Evolutionary conservation across 2,329 filamentous ascomycete species (phyloP).

Genomic region (Cladophialophora exuberans): DNA sequence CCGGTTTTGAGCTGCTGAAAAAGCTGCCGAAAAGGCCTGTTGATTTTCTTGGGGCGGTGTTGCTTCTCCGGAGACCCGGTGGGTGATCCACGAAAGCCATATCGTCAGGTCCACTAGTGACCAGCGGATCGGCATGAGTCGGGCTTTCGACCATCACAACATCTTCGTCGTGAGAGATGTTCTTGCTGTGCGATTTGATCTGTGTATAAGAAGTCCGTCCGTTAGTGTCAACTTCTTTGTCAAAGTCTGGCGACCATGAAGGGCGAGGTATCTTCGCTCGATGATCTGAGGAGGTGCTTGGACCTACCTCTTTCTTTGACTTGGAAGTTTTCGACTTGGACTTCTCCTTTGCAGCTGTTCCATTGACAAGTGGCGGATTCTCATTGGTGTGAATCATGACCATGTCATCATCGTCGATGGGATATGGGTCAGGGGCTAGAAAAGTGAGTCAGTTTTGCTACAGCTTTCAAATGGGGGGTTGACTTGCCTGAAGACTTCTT

Average conservation of each 20-base stretch:
- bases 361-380: slow-evolving; percentile 37
- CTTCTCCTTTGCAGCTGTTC: slow-evolving; percentile 38
- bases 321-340: slow-evolving; percentile 40
- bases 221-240: slow-evolving; percentile 29
- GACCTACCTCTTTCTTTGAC: slow-evolving; percentile 44
- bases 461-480: neutral
- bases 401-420: slow-evolving; percentile 66
- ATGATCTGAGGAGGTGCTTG: slow-evolving; percentile 19
- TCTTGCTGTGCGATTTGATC: slow-evolving; percentile 33
- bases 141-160: slow-evolving; percentile 58
- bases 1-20: slow-evolving; percentile 61
- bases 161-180: slow-evolving; percentile 50
- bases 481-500: slow-evolving; percentile 44
- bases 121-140: slow-evolving; percentile 48
- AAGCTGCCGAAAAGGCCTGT: slow-evolving; percentile 62
- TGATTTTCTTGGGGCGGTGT: slow-evolving; percentile 65
- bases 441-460: slow-evolving; percentile 18
- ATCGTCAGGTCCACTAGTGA: slow-evolving; percentile 54
- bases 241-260: slow-evolving; percentile 30
- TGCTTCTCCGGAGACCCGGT: slow-evolving; percentile 62
- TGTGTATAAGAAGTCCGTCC: slow-evolving; percentile 32
- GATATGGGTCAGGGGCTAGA: slow-evolving; percentile 59
- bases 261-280: slow-evolving; percentile 18
- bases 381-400: slow-evolving; percentile 60
- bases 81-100: slow-evolving; percentile 56